phyloP scores from a whole-genome alignment of 345 rosid species.

The Syzygium aromaticum region DNA sequence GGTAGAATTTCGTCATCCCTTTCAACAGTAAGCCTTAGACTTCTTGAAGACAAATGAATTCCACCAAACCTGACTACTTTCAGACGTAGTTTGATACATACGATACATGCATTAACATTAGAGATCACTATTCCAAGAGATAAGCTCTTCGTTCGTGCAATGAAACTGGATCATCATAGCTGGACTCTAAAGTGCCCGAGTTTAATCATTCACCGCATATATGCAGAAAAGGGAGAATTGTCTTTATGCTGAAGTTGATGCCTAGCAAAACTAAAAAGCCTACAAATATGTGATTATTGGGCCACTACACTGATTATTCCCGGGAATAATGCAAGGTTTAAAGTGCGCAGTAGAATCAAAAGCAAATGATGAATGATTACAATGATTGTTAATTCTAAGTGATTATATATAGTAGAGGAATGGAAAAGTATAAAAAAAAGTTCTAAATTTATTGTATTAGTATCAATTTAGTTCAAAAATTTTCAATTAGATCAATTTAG shows the following conservation, averaged over 20 bases:
- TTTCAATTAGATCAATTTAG: no score
- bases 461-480: no score
- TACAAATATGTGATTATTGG: background rate
- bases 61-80: background rate
- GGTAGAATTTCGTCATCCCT: background rate
- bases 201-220: background rate
- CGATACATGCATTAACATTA: background rate
- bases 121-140: background rate
- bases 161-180: background rate
- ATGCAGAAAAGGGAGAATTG: background rate
- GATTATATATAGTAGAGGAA: background rate
- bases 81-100: background rate
- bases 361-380: background rate
- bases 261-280: background rate
- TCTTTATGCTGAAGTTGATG: background rate
- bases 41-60: background rate
- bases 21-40: background rate
- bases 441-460: no score
- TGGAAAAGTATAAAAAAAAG: no score
- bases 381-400: background rate
- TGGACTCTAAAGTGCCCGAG: background rate
- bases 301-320: background rate
- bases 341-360: background rate
- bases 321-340: background rate
- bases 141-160: background rate